Base-by-base conservation (phyloP, 257 asterid species). In the Eucommia ulmoides region DNA sequence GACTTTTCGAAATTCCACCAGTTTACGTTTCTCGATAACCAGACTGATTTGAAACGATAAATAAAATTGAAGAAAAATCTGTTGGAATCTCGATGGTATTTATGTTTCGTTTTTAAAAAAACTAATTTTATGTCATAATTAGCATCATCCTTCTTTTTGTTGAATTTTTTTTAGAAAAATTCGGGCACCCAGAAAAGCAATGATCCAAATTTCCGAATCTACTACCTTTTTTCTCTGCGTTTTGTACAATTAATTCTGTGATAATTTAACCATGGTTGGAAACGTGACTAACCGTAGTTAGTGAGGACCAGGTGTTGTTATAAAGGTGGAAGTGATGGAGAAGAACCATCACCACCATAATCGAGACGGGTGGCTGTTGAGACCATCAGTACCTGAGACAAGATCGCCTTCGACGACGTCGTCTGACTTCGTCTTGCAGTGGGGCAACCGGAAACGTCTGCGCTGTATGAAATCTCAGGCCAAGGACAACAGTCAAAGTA, bases 371-470 rank as follows among this genome's bases (percentile, higher is more conserved):
- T 45, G 67, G 49, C 22, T 70, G 54, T 29, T 73, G 66, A 76
- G 85, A 66, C 79, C 92, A 22, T 22, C 48, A 22, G 41, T 20
- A 19, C 33, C 52, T 20, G 78, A 77, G 53, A 60, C 76, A 26
- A 70, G 69, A 68, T 62, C 81, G 45, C 65, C 67, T 4, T 62
- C 58, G 21, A 70, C 77, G 58, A 44, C 88, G 71, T 69, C 96
- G 60, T 75, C 88, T 0, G 84, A 85, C 55, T 82, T 85, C 65
- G 75, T 67, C 7, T 65, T 89, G 66, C 96, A 80, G 78, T 80
- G 92, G 94, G 98, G 96, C 8, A 85, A 74, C 55, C 66, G 84
- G 55, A 89, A 89, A 60, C 66, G 94, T 71, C 58, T 81, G 45
- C 76, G 88, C 20, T 80, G 97, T 66, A 80, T 76, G 91, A 89